Conservation (phyloP, 2,329 filamentous ascomycete species). For the Colletotrichum eleusines region DNA sequence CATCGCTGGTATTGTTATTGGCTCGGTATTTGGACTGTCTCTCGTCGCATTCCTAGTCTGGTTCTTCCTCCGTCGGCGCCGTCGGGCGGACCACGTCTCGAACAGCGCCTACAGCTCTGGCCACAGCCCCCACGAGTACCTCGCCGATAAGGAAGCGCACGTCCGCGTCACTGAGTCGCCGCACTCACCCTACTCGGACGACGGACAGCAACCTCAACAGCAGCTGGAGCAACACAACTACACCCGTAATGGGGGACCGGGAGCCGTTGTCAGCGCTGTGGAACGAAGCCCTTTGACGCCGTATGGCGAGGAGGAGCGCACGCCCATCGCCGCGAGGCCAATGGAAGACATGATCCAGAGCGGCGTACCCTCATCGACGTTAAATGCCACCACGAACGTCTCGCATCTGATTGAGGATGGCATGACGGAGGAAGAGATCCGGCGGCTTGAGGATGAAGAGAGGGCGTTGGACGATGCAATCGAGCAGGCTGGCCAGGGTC, state of each 20-base stretch:
- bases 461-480: slow-evolving; percentile 68
- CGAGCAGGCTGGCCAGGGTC: slow-evolving; percentile 55
- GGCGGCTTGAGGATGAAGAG: slow-evolving; percentile 69
- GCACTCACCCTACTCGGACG: slow-evolving; percentile 59
- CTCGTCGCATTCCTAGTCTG: slow-evolving; percentile 56
- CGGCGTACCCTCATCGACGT: slow-evolving; percentile 31
- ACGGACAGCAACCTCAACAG: slow-evolving; percentile 47
- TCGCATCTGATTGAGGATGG: slow-evolving; percentile 70
- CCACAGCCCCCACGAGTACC: slow-evolving; percentile 52
- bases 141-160: slow-evolving; percentile 60
- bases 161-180: slow-evolving; percentile 55
- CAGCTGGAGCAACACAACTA: slow-evolving; percentile 37
- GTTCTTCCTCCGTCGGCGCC: slow-evolving; percentile 57
- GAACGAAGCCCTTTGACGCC: slow-evolving; percentile 27
- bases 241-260: not conserved
- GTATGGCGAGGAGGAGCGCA: slow-evolving; percentile 27
- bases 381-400: slow-evolving; percentile 52
- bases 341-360: slow-evolving; percentile 20
- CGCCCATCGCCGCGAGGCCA: slow-evolving; percentile 19
- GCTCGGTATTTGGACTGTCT: slow-evolving; percentile 53
- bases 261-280: slow-evolving; percentile 1
- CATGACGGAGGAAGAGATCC: slow-evolving; percentile 69
- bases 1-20: slow-evolving; percentile 62
- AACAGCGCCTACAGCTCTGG: slow-evolving; percentile 47
- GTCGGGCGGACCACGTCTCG: slow-evolving; percentile 44